These are phyloP conservation scores for Alternaria sp. DNA, from an alignment of 2,329 filamentous ascomycete species.

Conservation along the genomic window DNA sequence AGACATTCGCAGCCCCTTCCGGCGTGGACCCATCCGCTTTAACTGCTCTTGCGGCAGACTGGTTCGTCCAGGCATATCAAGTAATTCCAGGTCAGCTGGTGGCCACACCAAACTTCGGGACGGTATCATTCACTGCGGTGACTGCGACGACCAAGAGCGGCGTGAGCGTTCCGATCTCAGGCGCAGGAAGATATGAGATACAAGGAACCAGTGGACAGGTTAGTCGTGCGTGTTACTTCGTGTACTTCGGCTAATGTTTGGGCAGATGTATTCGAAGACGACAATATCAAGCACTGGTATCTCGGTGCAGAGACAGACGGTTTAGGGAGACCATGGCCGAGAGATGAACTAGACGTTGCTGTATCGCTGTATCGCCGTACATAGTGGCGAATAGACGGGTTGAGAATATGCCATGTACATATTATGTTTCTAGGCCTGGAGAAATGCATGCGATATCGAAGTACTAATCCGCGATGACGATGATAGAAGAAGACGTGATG, in stretches of 20 bases:
- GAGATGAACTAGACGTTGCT: not conserved
- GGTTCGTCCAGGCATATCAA: constrained; percentile 39
- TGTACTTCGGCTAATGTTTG: constrained; percentile 1
- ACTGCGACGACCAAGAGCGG: constrained; percentile 31
- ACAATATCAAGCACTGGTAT: constrained; percentile 27
- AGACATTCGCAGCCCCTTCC: constrained; percentile 25
- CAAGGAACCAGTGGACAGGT: constrained; percentile 38
- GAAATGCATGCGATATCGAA: not conserved
- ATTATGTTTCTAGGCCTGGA: not conserved
- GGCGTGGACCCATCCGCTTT: constrained; percentile 19
- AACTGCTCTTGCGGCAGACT: constrained; percentile 32
- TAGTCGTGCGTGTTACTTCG: not conserved
- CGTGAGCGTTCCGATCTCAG: constrained; percentile 22
- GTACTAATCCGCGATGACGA: not conserved
- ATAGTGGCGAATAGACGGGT: not conserved
- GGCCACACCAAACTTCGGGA: constrained; percentile 28
- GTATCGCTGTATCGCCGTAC: not conserved
- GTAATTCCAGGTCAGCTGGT: constrained; percentile 31
- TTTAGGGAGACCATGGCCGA: not conserved
- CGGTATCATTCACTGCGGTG: constrained; percentile 29
- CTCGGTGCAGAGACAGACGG: constrained; percentile 18
- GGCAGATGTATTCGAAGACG: constrained; percentile 33
- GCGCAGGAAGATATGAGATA: constrained; percentile 34
- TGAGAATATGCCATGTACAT: not conserved
- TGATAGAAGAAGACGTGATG: not conserved